Evolutionary conservation across 2,329 filamentous ascomycete species (phyloP).

Genomic region (Neurospora crassa): DNA sequence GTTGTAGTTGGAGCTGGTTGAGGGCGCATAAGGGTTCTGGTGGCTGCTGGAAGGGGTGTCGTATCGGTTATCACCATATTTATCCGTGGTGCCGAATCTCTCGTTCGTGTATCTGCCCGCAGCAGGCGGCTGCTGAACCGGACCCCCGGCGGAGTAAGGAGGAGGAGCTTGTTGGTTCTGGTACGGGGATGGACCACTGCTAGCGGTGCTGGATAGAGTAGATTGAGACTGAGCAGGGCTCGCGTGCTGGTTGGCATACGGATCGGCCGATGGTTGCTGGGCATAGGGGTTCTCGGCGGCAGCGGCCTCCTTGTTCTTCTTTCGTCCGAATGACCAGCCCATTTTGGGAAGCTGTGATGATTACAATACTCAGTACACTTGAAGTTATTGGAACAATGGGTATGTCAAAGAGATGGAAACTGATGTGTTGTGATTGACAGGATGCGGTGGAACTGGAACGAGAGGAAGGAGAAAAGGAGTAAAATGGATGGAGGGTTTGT

Average conservation of each 20-base stretch:
- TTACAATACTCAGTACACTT: conserved; percentile 4
- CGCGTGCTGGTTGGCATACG: conserved; percentile 38
- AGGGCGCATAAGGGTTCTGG: conserved; percentile 8
- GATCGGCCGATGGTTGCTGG: conserved; percentile 38
- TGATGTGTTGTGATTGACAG: background rate
- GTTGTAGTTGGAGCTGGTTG: background rate
- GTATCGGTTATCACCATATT: conserved; percentile 46
- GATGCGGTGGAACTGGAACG: background rate
- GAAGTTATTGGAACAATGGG: conserved; percentile 7
- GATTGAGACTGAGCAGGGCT: conserved; percentile 7
- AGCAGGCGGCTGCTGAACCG: conserved; percentile 10
- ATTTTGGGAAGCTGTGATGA: conserved; percentile 27
- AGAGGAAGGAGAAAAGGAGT: conserved; percentile 1
- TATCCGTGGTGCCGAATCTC: conserved; percentile 39
- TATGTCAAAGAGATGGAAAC: conserved; percentile 3
- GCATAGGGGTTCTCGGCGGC: conserved; percentile 47
- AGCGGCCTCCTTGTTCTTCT: conserved; percentile 39
- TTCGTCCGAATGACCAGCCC: conserved; percentile 54
- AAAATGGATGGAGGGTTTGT: conserved; percentile 1
- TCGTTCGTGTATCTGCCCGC: conserved; percentile 40
- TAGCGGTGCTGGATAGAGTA: conserved; percentile 19
- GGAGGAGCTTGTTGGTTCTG: conserved; percentile 10
- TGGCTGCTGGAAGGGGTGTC: conserved; percentile 26
- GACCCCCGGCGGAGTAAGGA: conserved; percentile 1
- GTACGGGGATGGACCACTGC: conserved; percentile 21